Evolutionary conservation across 768 basidiomycete genomes (phyloP), one percentile per base, ranked within the genome.

Genomic region (Ramaria sp.): DNA sequence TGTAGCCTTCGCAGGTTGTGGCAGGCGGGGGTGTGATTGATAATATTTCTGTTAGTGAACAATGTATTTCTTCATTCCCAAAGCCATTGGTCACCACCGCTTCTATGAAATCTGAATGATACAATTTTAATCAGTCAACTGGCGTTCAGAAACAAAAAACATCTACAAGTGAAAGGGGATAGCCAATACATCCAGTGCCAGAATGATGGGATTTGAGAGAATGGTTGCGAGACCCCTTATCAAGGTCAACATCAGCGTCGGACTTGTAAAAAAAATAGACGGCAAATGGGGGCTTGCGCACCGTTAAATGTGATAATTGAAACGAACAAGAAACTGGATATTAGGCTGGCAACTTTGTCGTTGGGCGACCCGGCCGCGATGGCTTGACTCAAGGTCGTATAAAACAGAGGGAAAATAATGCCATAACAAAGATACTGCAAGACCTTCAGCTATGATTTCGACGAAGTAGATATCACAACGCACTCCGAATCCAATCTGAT

Each of bases 161-260:
- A 55, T 43, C 24, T 18, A 48, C 53, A 82, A 1, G 76, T 76
- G 63, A 70, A 79, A 0, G 78, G 78, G 3, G 77, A 78, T 27
- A 75, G 51, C 52, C 52, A 70, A 57, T 75, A 85, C 82, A 85
- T 82, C 83, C 83, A 86, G 50, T 66, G 62, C 84, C 84, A 87
- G 68, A 71, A 72, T 48, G 56, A 42, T 16, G 69, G 69, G 2
- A 86, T 75, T 16, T 72, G 69, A 7, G 71, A 59, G 61, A 70
- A 82, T 6, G 84, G 84, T 60, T 87, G 85, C 4, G 86, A 62
- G 36, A 85, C 80, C 57, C 83, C 83, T 80, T 58, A 9, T 48
- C 30, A 20, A 8, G 18, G 12, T 32, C 43, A 37, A 30, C 36
- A 39, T 37, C 47, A 50, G 41, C 43, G 37, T 32, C 49, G 24